A percentile compares a stretch with the other conserved stretches of the same genome.
Evolutionary conservation across 2,329 filamentous ascomycete species (phyloP).

Genomic region (Bretziella fagacearum): DNA sequence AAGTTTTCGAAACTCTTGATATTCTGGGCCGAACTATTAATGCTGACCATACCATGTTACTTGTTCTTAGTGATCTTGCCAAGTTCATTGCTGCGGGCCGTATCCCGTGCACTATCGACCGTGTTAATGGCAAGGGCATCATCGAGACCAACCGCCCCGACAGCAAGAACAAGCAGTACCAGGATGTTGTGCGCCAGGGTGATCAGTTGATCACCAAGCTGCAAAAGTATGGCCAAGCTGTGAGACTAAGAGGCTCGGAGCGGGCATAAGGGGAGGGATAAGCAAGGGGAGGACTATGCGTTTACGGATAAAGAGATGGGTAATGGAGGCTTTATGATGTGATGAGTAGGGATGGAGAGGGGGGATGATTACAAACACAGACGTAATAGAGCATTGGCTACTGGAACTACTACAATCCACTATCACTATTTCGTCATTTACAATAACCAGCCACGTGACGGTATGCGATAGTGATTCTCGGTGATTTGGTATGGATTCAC

Average conservation of each 20-base stretch:
- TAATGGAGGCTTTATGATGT: background rate
- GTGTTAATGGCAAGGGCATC: slow-evolving; percentile 86
- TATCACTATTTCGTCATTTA: background rate
- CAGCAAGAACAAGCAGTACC: slow-evolving; percentile 99
- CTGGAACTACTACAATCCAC: background rate
- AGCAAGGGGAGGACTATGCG: background rate
- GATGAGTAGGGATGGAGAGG: background rate
- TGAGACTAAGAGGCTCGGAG: slow-evolving; percentile 86
- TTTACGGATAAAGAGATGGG: background rate
- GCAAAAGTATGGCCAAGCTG: slow-evolving; percentile 96
- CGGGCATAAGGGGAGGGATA: slow-evolving; percentile 42
- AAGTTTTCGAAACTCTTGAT: slow-evolving; percentile 21
- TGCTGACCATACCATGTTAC: slow-evolving; percentile 1
- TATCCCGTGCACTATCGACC: slow-evolving; percentile 93
- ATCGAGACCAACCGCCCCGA: slow-evolving; percentile 97
- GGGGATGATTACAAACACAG: slow-evolving; percentile 1
- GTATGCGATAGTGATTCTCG: background rate
- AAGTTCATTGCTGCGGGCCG: slow-evolving; percentile 92
- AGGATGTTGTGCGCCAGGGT: slow-evolving; percentile 92
- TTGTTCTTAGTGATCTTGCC: slow-evolving; percentile 56
- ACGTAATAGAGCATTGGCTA: slow-evolving; percentile 11
- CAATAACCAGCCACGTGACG: background rate
- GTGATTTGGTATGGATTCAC: too few species aligned
- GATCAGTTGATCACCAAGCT: slow-evolving; percentile 97
- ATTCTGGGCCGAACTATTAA: background rate